Evolutionary conservation across 208 protist genomes (phyloP).

Genomic region (Strigomonas culicis): DNA sequence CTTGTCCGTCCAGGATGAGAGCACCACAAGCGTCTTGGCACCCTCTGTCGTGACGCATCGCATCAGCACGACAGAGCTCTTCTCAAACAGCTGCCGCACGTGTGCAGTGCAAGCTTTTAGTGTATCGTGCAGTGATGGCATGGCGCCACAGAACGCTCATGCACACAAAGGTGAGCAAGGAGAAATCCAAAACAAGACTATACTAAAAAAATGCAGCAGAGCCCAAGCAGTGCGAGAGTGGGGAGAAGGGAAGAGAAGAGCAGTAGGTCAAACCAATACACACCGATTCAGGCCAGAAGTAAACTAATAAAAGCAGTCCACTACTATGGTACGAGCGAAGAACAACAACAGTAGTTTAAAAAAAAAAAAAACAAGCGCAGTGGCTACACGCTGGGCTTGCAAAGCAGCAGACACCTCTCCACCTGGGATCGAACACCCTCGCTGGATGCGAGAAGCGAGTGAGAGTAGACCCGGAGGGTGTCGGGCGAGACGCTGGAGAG

Average conservation of each 20-base stretch:
- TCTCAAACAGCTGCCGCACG: background rate
- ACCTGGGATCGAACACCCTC: conserved; percentile 5
- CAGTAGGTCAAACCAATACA: background rate
- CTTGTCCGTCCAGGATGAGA: background rate
- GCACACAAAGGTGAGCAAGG: too few species aligned
- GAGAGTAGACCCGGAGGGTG: conserved; percentile 60
- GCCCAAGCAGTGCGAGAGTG: background rate
- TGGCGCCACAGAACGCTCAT: background rate
- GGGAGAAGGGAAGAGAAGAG: background rate
- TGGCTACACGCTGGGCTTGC: background rate
- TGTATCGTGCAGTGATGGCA: background rate
- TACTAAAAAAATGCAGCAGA: background rate
- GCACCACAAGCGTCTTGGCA: background rate
- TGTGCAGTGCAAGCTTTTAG: background rate
- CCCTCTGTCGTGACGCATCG: background rate
- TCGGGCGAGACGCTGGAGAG: conserved; percentile 26
- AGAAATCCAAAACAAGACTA: background rate
- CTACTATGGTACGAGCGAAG: too few species aligned
- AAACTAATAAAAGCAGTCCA: too few species aligned
- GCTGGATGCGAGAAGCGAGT: conserved; percentile 25
- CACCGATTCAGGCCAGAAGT: too few species aligned
- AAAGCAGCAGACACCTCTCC: background rate
- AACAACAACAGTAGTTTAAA: background rate
- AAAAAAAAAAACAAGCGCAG: background rate
- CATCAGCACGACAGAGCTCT: background rate